A percentile compares a stretch with the other conserved stretches of the same genome.
Evolutionary conservation across 2,329 filamentous ascomycete species (phyloP).

Genomic region (Neofusicoccum ribis): DNA sequence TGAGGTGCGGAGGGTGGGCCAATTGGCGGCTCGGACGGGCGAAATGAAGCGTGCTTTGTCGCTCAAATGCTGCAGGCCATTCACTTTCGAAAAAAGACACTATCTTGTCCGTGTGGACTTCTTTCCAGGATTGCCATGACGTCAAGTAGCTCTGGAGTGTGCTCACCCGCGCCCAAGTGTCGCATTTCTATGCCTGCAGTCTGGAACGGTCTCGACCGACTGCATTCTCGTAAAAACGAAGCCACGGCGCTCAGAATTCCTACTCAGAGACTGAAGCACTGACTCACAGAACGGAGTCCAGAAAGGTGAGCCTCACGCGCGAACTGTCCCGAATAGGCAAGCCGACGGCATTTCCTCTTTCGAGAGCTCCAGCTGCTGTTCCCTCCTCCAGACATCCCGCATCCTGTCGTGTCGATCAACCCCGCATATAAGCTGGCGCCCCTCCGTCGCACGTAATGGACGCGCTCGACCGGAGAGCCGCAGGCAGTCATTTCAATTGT

Average conservation of each 20-base stretch:
- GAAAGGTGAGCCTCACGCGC: neutral
- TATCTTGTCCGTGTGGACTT: no score
- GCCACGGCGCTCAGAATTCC: slow-evolving; percentile 1
- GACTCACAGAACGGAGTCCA: neutral
- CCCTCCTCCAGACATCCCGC: slow-evolving; percentile 10
- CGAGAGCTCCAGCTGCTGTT: slow-evolving; percentile 11
- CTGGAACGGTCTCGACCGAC: neutral
- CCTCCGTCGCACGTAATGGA: neutral
- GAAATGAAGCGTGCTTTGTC: no score
- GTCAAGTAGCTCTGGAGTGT: neutral
- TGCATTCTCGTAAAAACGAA: neutral
- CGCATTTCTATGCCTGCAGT: no score
- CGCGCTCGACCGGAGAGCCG: neutral
- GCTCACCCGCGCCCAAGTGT: no score
- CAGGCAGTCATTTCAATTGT: neutral
- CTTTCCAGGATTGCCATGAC: neutral
- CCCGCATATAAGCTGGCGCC: slow-evolving; percentile 9
- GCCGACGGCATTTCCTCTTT: slow-evolving; percentile 12
- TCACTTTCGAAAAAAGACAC: no score
- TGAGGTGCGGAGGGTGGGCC: slow-evolving; percentile 17
- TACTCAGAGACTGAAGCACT: neutral
- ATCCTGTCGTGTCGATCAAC: neutral
- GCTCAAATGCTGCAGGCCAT: no score
- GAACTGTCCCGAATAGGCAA: slow-evolving; percentile 12
- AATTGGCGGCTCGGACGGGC: neutral